Base-by-base conservation (phyloP, 495 filamentous ascomycete species). In the Cladorrhinum samala region DNA sequence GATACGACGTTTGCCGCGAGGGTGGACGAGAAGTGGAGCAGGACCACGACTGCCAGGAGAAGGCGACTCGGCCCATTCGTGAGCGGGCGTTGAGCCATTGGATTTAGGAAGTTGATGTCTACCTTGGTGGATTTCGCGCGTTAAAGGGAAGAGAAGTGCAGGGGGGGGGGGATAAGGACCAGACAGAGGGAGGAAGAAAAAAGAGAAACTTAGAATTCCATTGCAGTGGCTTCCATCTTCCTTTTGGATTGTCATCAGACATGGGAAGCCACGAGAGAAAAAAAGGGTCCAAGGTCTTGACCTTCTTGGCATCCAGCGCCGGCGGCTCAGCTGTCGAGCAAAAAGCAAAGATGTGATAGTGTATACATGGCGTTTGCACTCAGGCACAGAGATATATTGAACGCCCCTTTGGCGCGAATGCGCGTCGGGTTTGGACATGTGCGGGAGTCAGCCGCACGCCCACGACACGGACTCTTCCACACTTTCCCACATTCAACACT, bases 1-100 rank as follows among this genome's bases (percentile, higher is more conserved):
- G 49, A 52, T 19, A 44, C 49, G 9, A 50, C 19, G 3, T 33
- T 50, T 20, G 48, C 48, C 11, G 27, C 27, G 5, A 39, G 48
- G 9, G 46, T 17, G 46, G 38, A 20, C 30, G 21, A 38, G 3
- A 50, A 2, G 11, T 50, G 48, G 17, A 41, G 13, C 33, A 50
- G 19, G 33, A 38, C 36, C 9, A 20, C 23, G 2, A 33, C 11
- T 33, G 36, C 48, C 36, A 50, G 16, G 48, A 39, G 48, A 18
- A 41, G 33, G 19, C 21, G 27, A 33, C 27, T 33, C 6, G 27
- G 11, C 11, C 11, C 11, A 5, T 33, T 33, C 11, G 5, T 33
- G 6, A 33, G 27, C 27, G 5, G 27, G 5, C 11, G n/a, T n/a
- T n/a, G n/a, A n/a, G n/a, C n/a, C n/a, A n/a, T n/a, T n/a, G n/a